Evolutionary conservation across 2,329 filamentous ascomycete species (phyloP), one percentile per base, ranked within the genome.

Genomic region (Penicillium olsonii): DNA sequence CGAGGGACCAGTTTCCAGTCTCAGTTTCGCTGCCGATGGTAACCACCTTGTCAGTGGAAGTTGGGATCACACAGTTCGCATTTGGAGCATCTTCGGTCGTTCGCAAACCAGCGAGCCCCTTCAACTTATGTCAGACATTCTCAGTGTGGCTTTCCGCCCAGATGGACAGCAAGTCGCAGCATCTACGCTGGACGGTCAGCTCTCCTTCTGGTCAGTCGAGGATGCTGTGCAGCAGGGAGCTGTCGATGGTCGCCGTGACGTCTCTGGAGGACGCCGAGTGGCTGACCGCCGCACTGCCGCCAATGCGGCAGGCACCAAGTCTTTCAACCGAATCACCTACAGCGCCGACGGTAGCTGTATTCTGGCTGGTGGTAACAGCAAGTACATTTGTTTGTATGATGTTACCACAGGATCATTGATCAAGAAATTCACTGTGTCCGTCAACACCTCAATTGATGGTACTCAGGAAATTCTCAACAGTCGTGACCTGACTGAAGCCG

Each of bases 321-420:
- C 84, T 57, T 99, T 96, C 75, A 87, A 83, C 63, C 88, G 87
- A 6, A 88, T 99, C 57, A 84, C 83, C 45, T 99, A 97, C 74
- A 96, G 91, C 68, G 87, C 90, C 1, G 94, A 99, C 66, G 94
- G 94, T 11, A 88, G 84, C 54, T 96, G 94, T 62, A 78, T 99
- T 10, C 78, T 99, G 34, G 94, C 92, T 1, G 92, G 84, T 40
- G 94, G 94, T 26, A 96, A 94, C 78, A 96, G 91, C 84, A 99
- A 99, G 75, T 96, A 95, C 70, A 96, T 99, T 44, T 97, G 94
- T 68, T 73, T 99, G 50, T 99, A 99, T 73, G 92, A 95, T n/a
- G 90, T 95, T 26, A 85, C 85, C 50, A 95, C 92, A 0, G 91
- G 94, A 69, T 90, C 94, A 0, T 76, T 99, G 10, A 78, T 97